Conservation (phyloP, 768 basidiomycete species). For the Agaricus blazei region DNA sequence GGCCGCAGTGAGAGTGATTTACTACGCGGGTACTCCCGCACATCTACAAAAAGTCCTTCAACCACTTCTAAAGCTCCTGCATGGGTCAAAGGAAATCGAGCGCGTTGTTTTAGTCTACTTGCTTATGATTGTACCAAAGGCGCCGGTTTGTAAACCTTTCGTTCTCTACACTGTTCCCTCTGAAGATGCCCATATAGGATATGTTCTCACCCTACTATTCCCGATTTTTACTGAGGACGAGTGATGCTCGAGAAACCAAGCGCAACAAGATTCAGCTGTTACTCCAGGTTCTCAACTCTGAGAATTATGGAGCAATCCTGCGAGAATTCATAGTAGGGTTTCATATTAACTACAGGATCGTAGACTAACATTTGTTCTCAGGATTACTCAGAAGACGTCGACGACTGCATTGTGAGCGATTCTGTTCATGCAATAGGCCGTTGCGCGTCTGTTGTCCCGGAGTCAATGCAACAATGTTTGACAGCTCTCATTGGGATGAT, state of each 20-base stretch:
- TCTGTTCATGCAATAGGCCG: slow-evolving; percentile 77
- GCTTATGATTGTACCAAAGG: slow-evolving; percentile 52
- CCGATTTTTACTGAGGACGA: slow-evolving; percentile 63
- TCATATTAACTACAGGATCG: background rate
- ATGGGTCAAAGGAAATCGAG: slow-evolving; percentile 65
- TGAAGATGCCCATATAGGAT: slow-evolving; percentile 31
- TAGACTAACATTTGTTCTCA: slow-evolving; percentile 21
- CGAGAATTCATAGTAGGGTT: slow-evolving; percentile 76
- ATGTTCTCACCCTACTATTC: slow-evolving; percentile 60
- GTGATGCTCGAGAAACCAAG: slow-evolving; percentile 66
- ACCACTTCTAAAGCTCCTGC: slow-evolving; percentile 72
- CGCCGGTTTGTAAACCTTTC: slow-evolving; percentile 49
- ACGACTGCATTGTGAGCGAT: slow-evolving; percentile 66
- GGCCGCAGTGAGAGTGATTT: slow-evolving; percentile 67
- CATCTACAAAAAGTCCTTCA: slow-evolving; percentile 52
- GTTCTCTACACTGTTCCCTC: background rate
- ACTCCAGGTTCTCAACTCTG: slow-evolving; percentile 53
- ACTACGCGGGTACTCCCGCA: slow-evolving; percentile 63
- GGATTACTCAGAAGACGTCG: slow-evolving; percentile 79
- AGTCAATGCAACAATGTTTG: slow-evolving; percentile 67
- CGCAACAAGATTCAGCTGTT: slow-evolving; percentile 72
- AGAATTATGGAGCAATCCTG: slow-evolving; percentile 68
- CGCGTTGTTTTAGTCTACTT: slow-evolving; percentile 73
- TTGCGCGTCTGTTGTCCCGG: slow-evolving; percentile 65
- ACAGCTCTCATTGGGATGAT: slow-evolving; percentile 76